Evolutionary conservation across 2,329 filamentous ascomycete genomes (phyloP).

Genomic region (Tolypocladium endophyticum): DNA sequence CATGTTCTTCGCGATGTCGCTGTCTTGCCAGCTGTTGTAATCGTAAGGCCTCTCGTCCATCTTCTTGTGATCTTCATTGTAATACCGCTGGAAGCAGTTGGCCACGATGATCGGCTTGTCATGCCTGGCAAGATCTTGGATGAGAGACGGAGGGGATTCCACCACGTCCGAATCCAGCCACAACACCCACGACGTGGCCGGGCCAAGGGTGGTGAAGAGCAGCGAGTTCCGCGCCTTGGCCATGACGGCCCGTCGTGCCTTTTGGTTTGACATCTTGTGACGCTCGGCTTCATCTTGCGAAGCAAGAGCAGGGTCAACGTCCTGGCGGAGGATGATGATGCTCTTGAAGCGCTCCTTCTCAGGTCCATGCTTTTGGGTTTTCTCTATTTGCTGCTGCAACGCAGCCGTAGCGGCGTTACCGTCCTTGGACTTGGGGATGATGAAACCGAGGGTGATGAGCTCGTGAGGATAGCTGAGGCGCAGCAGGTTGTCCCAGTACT

Average conservation of each 20-base stretch:
- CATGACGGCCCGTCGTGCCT: constrained; percentile 78
- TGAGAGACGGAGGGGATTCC: constrained; percentile 73
- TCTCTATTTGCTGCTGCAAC: constrained; percentile 74
- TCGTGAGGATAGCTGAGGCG: constrained; percentile 83
- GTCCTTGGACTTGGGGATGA: constrained; percentile 86
- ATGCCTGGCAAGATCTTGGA: constrained; percentile 82
- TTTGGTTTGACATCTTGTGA: constrained; percentile 87
- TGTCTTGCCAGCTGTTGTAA: constrained; percentile 97
- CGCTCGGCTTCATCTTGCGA: constrained; percentile 82
- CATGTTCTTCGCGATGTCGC: constrained; percentile 63
- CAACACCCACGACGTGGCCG: constrained; percentile 86
- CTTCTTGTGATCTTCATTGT: constrained; percentile 56
- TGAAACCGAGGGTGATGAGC: constrained; percentile 90
- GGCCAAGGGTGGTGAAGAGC: constrained; percentile 88
- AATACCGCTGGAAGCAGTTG: constrained; percentile 88
- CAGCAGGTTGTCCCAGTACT: constrained; percentile 90
- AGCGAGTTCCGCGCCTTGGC: constrained; percentile 87
- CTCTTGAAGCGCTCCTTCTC: constrained; percentile 79
- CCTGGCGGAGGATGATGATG: constrained; percentile 89
- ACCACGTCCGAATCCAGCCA: constrained; percentile 92
- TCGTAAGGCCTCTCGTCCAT: constrained; percentile 80
- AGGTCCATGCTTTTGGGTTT: constrained; percentile 68
- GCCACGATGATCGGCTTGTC: constrained; percentile 88
- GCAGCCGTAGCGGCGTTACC: constrained; percentile 78
- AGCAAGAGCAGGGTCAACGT: constrained; percentile 72